These are phyloP conservation scores for Graphiopsis chlorocephala DNA, from an alignment of 2,329 filamentous ascomycete genomes.

Conservation along the genomic window DNA sequence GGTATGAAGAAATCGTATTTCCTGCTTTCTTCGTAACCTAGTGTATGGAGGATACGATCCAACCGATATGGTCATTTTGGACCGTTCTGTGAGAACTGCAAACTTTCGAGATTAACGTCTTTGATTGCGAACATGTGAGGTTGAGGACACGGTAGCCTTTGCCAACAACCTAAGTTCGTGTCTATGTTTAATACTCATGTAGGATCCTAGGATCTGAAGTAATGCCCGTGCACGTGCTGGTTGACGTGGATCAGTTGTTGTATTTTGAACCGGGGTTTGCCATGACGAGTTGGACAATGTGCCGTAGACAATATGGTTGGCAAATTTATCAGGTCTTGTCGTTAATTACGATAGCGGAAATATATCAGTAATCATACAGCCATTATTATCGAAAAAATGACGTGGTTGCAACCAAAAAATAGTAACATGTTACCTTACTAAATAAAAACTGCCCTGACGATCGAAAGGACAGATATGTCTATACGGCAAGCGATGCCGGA, in stretches of 20 bases:
- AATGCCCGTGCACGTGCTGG: background rate
- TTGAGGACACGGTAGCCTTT: background rate
- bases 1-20: background rate
- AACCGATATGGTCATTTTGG: background rate
- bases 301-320: no score
- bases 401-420: background rate
- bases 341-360: no score
- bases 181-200: background rate
- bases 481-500: background rate
- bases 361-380: no score
- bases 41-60: background rate
- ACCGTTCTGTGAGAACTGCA: background rate
- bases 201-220: background rate
- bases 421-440: no score
- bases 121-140: background rate
- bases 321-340: no score
- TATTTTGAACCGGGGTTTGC: background rate
- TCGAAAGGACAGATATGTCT: constrained; percentile 1
- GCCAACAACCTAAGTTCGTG: background rate
- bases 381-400: no score
- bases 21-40: background rate
- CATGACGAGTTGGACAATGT: background rate
- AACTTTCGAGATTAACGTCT: background rate
- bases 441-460: background rate
- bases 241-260: background rate